A percentile compares a stretch with the other conserved stretches of the same genome.
These are phyloP conservation scores for Castanopsis chinensis DNA, from an alignment of 306 rosid genomes.

Conservation along the genomic window DNA sequence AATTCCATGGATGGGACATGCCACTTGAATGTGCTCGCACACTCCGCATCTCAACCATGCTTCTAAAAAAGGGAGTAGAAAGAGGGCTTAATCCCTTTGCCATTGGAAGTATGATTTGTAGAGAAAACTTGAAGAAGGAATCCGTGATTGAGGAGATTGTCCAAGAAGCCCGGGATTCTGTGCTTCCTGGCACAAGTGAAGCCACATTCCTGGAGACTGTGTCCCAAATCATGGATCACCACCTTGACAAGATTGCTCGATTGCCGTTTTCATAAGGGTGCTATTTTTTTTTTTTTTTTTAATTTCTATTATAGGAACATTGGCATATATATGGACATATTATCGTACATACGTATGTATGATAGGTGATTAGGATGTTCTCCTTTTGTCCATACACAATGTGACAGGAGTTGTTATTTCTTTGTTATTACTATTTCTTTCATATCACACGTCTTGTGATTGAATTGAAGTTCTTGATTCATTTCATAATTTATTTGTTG, in stretches of 20 bases:
- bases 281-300: constrained; percentile 15
- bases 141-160: constrained; percentile 83
- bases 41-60: constrained; percentile 85
- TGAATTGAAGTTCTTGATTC: not conserved
- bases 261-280: constrained; percentile 29
- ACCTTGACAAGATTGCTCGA: constrained; percentile 51
- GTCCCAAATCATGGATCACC: constrained; percentile 66
- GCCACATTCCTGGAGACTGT: constrained; percentile 73
- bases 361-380: constrained; percentile 5
- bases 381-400: constrained; percentile 20
- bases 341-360: constrained; percentile 36
- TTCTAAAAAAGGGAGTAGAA: constrained; percentile 83
- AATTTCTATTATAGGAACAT: not conserved
- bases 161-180: constrained; percentile 61
- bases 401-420: constrained; percentile 23
- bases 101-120: constrained; percentile 81
- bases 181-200: constrained; percentile 78
- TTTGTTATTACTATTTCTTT: constrained; percentile 27
- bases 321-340: constrained; percentile 34
- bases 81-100: constrained; percentile 73
- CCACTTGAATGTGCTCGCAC: constrained; percentile 76
- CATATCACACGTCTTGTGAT: constrained; percentile 15
- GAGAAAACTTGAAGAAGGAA: constrained; percentile 66
- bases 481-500: not conserved
- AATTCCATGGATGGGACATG: constrained; percentile 86